Evolutionary conservation across 106 monocot species (phyloP).

Genomic region (Phalaenopsis equestris): DNA sequence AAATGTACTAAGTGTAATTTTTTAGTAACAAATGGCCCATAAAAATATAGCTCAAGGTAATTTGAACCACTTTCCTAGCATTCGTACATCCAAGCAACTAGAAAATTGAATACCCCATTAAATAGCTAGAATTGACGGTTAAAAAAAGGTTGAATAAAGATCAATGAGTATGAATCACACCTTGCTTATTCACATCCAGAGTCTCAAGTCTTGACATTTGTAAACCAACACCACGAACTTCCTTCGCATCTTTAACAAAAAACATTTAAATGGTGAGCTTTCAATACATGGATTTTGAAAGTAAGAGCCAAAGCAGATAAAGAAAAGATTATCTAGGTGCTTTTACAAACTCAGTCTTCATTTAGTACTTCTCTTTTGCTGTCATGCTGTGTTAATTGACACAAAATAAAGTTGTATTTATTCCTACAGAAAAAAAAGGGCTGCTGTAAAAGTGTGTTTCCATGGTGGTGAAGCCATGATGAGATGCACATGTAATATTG

Average conservation of each 20-base stretch:
- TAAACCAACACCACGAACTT: constrained; percentile 90
- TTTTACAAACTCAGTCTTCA: background rate
- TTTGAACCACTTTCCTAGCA: background rate
- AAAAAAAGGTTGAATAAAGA: background rate
- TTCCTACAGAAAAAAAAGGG: background rate
- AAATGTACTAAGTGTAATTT: background rate
- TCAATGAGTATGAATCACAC: constrained; percentile 12
- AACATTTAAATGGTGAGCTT: constrained; percentile 3
- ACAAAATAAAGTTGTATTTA: background rate
- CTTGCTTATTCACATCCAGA: constrained; percentile 28
- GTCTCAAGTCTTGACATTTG: constrained; percentile 76
- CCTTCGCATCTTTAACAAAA: constrained; percentile 65
- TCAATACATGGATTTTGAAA: background rate
- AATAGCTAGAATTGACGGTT: background rate
- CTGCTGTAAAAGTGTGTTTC: background rate
- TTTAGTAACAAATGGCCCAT: background rate
- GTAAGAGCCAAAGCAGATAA: background rate
- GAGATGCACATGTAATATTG: background rate
- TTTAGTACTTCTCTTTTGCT: background rate
- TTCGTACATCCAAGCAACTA: background rate
- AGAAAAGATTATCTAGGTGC: background rate
- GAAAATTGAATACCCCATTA: background rate
- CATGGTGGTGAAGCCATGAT: background rate
- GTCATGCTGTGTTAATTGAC: background rate
- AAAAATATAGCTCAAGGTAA: background rate